These are phyloP conservation scores for Spergularia bocconei DNA, from an alignment of 148 eudicot genomes.

Conservation along the genomic window DNA sequence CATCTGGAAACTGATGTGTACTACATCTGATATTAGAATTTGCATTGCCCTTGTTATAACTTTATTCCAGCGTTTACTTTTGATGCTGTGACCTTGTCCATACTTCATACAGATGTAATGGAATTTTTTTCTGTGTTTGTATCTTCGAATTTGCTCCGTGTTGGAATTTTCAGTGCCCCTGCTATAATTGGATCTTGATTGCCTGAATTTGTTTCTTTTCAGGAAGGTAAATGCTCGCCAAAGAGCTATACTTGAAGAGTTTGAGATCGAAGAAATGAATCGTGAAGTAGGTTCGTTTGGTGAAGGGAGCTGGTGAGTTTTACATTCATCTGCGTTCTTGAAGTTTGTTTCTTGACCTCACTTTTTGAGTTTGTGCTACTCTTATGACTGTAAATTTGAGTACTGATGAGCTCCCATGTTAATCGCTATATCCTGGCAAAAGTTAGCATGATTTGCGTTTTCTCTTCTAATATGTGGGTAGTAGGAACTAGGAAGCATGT, in stretches of 20 bases:
- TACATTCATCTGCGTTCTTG: neutral
- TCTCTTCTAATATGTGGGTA: neutral
- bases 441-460: neutral
- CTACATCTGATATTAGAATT: neutral
- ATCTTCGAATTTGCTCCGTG: neutral
- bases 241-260: conserved; percentile 84
- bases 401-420: neutral
- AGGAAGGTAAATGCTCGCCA: conserved; percentile 83
- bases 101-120: neutral
- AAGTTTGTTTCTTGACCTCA: conserved; percentile 12
- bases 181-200: conserved; percentile 4
- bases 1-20: neutral
- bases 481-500: neutral
- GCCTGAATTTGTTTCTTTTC: conserved; percentile 20
- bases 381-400: neutral
- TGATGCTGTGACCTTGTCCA: neutral
- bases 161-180: neutral
- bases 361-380: neutral
- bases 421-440: neutral
- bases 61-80: neutral
- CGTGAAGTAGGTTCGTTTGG: conserved; percentile 43
- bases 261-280: conserved; percentile 69
- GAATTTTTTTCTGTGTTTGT: neutral
- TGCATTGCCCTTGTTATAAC: neutral
- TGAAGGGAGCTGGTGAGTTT: conserved; percentile 66